Evolutionary conservation across 352 stramenopile species (phyloP).

Genomic region (Globisporangium alternatum): DNA sequence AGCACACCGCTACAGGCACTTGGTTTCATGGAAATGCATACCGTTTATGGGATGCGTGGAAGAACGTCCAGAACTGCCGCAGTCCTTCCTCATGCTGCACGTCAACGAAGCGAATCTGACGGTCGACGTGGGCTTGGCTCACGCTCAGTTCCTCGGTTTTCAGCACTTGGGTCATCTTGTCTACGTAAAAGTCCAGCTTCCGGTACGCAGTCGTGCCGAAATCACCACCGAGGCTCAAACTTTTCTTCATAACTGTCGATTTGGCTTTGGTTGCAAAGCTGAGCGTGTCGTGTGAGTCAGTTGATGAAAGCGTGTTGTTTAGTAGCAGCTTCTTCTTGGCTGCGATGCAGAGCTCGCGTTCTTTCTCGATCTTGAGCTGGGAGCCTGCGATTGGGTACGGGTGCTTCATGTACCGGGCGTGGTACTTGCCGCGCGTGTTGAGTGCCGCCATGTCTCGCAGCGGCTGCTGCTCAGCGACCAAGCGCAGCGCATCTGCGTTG

Average conservation of each 20-base stretch:
- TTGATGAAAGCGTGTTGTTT: constrained; percentile 11
- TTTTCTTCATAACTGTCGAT: constrained; percentile 3
- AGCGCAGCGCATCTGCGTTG: constrained; percentile 31
- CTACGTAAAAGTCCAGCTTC: constrained; percentile 52
- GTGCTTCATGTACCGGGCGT: constrained; percentile 62
- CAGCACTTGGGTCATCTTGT: constrained; percentile 35
- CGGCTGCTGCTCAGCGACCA: constrained; percentile 42
- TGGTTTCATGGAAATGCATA: constrained; percentile 12
- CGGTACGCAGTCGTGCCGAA: constrained; percentile 20
- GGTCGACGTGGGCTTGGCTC: constrained; percentile 23
- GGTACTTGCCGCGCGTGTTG: constrained; percentile 69
- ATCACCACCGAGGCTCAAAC: constrained; percentile 10
- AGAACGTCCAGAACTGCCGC: constrained; percentile 58
- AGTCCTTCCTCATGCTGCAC: constrained; percentile 41
- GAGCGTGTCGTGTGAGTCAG: not conserved
- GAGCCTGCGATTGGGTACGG: constrained; percentile 68
- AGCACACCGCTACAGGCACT: not conserved
- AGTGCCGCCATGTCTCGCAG: constrained; percentile 32
- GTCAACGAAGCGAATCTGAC: constrained; percentile 30
- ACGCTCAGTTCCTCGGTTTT: constrained; percentile 30
- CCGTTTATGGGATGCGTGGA: constrained; percentile 33
- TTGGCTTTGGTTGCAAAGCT: not conserved
- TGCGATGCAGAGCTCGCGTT: constrained; percentile 47
- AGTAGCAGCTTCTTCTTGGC: constrained; percentile 75
- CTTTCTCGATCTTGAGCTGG: constrained; percentile 65